These are phyloP conservation scores for Viridothelium virens DNA, from an alignment of 495 filamentous ascomycete genomes.

Conservation along the genomic window DNA sequence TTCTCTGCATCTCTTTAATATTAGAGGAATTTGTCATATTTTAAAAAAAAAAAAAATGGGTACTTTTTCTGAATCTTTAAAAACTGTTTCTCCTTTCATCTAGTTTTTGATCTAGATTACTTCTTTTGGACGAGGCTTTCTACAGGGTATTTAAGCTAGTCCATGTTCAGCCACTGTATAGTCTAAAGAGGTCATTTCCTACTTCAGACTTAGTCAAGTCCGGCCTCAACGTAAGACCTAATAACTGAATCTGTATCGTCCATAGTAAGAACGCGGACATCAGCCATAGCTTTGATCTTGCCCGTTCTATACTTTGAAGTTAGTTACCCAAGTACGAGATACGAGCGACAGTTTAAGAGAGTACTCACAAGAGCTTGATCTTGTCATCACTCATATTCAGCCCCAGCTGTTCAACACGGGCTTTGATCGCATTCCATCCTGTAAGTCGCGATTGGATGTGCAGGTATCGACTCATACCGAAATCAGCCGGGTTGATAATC, in stretches of 20 bases:
- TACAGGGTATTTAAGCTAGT: too few species aligned
- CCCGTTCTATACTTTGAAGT: background rate
- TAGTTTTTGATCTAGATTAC: too few species aligned
- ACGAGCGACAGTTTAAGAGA: background rate
- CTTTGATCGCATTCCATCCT: background rate
- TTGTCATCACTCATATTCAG: background rate
- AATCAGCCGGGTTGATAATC: background rate
- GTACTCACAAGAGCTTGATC: background rate
- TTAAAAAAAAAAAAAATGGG: too few species aligned
- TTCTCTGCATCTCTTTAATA: too few species aligned
- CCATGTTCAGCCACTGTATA: too few species aligned
- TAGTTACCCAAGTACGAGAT: background rate
- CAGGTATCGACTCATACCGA: background rate
- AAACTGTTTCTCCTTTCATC: too few species aligned
- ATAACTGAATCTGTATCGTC: background rate
- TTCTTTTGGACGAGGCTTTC: too few species aligned
- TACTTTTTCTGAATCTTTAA: too few species aligned
- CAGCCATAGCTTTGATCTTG: background rate
- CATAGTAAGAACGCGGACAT: background rate
- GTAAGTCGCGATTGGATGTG: background rate
- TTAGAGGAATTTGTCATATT: too few species aligned
- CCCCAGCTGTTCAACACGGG: background rate
- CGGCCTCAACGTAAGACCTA: background rate
- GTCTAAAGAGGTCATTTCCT: too few species aligned
- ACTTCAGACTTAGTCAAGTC: too few species aligned